phyloP scores from a whole-genome alignment of 2,329 filamentous ascomycete genomes.

The Cercospora sp. region DNA sequence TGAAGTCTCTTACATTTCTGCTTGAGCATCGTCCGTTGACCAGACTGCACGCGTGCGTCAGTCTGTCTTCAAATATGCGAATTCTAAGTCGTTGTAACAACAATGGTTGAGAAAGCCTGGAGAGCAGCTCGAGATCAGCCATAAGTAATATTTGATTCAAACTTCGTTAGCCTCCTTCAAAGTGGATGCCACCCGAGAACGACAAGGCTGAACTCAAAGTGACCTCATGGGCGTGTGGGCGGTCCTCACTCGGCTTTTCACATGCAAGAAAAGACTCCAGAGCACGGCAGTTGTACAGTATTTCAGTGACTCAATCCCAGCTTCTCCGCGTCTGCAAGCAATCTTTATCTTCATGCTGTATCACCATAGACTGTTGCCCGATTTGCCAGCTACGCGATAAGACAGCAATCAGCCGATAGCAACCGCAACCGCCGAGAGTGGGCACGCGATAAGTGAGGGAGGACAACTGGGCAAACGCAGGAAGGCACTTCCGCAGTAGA shows the following conservation, averaged over 20 bases:
- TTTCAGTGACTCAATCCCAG: background rate
- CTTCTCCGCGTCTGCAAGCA: slow-evolving; percentile 9
- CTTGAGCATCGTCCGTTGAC: background rate
- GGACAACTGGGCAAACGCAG: background rate
- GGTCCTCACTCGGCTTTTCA: slow-evolving; percentile 2
- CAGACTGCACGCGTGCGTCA: background rate
- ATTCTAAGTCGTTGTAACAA: background rate
- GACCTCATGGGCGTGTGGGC: background rate
- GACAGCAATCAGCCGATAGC: background rate
- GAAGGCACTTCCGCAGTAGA: background rate
- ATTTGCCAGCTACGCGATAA: slow-evolving; percentile 3
- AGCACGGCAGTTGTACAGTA: background rate
- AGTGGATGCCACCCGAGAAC: background rate
- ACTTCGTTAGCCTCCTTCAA: no score
- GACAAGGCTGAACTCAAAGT: background rate
- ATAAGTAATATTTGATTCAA: background rate
- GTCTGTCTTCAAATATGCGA: background rate
- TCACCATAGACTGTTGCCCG: background rate
- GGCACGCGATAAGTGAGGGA: slow-evolving; percentile 7
- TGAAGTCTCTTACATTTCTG: background rate
- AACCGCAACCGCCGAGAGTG: background rate
- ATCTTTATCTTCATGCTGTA: slow-evolving; percentile 9
- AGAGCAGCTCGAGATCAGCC: background rate
- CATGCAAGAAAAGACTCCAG: background rate
- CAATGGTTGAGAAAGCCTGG: background rate